Evolutionary conservation across 202 grass and related monocot species (phyloP).

Genomic region (Eragrostis tef): DNA sequence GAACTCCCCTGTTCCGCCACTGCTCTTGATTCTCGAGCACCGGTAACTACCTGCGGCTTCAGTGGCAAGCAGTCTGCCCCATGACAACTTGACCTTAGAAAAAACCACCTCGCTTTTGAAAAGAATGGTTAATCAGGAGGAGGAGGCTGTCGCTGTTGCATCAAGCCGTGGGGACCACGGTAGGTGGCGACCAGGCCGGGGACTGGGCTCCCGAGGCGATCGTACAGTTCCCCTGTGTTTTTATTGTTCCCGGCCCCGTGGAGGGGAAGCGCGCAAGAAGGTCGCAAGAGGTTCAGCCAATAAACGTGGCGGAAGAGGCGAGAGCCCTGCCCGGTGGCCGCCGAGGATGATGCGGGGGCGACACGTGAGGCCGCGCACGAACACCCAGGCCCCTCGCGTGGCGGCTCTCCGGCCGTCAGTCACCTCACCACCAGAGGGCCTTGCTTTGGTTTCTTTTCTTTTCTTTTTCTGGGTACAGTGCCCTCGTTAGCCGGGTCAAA

Average conservation of each 20-base stretch:
- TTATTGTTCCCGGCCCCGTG: not conserved
- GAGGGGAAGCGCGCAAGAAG: constrained; percentile 38
- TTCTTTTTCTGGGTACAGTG: not conserved
- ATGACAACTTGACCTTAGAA: not conserved
- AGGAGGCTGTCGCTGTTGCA: constrained; percentile 26
- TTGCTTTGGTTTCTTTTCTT: not conserved
- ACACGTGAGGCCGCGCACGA: constrained; percentile 21
- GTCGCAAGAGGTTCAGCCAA: constrained; percentile 50
- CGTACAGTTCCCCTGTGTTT: no score
- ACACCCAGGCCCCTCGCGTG: not conserved
- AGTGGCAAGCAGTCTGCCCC: not conserved
- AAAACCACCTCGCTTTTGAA: not conserved
- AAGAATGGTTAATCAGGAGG: not conserved
- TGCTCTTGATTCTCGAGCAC: not conserved
- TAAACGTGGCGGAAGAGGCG: constrained; percentile 32
- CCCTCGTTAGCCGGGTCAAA: not conserved
- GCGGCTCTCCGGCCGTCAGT: constrained; percentile 37
- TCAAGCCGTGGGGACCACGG: constrained; percentile 5
- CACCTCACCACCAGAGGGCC: not conserved
- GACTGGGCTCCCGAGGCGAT: constrained; percentile 2
- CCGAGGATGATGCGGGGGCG: not conserved
- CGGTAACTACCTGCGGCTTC: constrained; percentile 32
- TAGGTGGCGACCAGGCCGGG: not conserved
- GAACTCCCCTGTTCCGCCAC: not conserved
- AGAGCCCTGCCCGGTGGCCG: not conserved